Base-by-base conservation (phyloP, 2,329 filamentous ascomycete genomes). In the Whalleya microplaca region DNA sequence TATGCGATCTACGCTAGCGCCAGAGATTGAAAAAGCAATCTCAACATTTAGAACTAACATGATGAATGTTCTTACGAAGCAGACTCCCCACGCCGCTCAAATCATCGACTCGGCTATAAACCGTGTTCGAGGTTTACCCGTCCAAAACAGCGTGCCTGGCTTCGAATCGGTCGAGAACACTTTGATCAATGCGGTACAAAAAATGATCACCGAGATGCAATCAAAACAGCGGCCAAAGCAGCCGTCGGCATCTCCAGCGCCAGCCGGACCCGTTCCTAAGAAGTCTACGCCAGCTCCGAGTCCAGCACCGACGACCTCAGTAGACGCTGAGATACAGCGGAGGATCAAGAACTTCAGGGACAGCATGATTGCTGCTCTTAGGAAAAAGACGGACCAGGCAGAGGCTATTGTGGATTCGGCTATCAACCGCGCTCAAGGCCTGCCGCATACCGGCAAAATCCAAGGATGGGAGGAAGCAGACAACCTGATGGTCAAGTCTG, bases 331-430 rank as follows among this genome's bases (percentile, higher is more conserved):
- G 44, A 69, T 72, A 55, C 68, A 71, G 48, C 59, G 64, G 20
- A 66, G 67, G 45, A 61, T 72, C 1, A 66, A 56, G 45, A 62
- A 61, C 20, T 72, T 72, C 45, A 64, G 68, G 5, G 62, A 69
- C 8, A 71, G 58, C n/a, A 71, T 72, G 64, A 58, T 72, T 49
- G 55, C 59, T 14, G 63, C 68, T 32, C 64, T 72, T 7, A 67
- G 54, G 51, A 66, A 61, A 32, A 71, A 67, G 48, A 71, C 67
- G 2, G 65, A 69, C 16, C 65, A 68, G 21, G 70, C 70, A 21
- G 69, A 71, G 27, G 62, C 60, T 41, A 68, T 72, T 32, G 65
- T 72, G 6, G 70, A 72, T 37, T 65, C 68, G 16, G 70, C 70
- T 6, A 70, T 72, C 42, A 71, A 66, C 23, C 69, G 67, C 47